Conservation (phyloP, 75 land plant genomes). For the Pinus tabuliformis region DNA sequence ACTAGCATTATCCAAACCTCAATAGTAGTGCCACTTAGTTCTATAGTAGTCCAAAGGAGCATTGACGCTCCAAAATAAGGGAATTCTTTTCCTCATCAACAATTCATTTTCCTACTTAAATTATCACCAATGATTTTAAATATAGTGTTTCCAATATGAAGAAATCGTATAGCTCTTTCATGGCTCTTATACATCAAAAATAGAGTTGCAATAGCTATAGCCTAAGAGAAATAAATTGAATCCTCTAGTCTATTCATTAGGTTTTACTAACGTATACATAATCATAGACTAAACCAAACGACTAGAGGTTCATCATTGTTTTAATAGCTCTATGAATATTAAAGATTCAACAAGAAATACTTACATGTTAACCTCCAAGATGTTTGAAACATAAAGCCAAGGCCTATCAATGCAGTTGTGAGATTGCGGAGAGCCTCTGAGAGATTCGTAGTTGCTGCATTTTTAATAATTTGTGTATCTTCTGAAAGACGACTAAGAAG, state of each 20-base stretch:
- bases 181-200: too few species aligned
- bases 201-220: too few species aligned
- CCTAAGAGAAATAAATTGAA: not conserved
- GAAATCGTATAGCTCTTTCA: too few species aligned
- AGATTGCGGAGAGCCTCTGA: conserved; percentile 88
- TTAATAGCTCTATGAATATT: not conserved
- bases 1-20: too few species aligned
- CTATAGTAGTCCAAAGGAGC: too few species aligned
- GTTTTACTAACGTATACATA: not conserved
- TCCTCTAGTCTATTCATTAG: not conserved
- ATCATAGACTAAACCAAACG: not conserved
- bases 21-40: too few species aligned
- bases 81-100: too few species aligned
- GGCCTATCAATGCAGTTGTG: conserved; percentile 76
- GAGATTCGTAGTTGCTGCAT: conserved; percentile 96
- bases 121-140: too few species aligned
- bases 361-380: conserved; percentile 92
- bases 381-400: conserved; percentile 89
- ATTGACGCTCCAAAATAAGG: too few species aligned
- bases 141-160: too few species aligned
- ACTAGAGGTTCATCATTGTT: not conserved
- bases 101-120: too few species aligned
- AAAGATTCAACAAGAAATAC: conserved; percentile 12
- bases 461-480: conserved; percentile 96
- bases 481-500: conserved; percentile 95